phyloP scores from a whole-genome alignment of 768 basidiomycete species.

The Tylopilus subfusipes region DNA sequence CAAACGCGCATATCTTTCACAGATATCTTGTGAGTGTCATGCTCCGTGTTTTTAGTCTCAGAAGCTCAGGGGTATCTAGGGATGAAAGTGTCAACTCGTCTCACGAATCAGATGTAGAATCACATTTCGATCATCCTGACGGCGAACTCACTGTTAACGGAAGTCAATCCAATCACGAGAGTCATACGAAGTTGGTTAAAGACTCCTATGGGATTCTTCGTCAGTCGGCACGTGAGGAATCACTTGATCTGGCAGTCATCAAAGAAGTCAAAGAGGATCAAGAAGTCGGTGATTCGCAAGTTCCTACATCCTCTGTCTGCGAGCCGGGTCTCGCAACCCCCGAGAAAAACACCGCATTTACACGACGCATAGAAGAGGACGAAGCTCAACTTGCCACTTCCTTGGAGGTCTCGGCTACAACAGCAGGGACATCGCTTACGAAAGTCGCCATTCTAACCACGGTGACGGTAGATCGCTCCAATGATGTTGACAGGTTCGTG shows the following conservation, averaged over 20 bases:
- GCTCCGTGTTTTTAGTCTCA: neutral
- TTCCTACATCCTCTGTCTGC: neutral
- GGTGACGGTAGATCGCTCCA: neutral
- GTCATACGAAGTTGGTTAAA: neutral
- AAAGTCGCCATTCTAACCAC: neutral
- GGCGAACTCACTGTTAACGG: too few species aligned
- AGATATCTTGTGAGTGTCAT: constrained; percentile 1
- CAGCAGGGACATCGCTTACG: neutral
- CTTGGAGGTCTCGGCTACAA: neutral
- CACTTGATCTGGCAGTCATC: too few species aligned
- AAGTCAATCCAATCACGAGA: neutral
- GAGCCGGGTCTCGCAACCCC: neutral
- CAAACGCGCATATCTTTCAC: neutral
- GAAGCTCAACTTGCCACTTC: neutral
- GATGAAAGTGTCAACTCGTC: neutral
- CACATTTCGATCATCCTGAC: too few species aligned
- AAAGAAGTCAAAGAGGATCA: too few species aligned
- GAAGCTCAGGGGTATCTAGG: constrained; percentile 4
- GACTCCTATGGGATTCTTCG: too few species aligned
- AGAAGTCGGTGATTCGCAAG: neutral
- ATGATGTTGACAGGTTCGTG: constrained; percentile 4
- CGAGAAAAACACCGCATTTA: neutral
- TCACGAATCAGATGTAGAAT: neutral
- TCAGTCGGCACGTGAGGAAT: too few species aligned
- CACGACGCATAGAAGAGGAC: neutral